Evolutionary conservation across 2,329 filamentous ascomycete genomes (phyloP).

Genomic region (Trichoderma sp.): DNA sequence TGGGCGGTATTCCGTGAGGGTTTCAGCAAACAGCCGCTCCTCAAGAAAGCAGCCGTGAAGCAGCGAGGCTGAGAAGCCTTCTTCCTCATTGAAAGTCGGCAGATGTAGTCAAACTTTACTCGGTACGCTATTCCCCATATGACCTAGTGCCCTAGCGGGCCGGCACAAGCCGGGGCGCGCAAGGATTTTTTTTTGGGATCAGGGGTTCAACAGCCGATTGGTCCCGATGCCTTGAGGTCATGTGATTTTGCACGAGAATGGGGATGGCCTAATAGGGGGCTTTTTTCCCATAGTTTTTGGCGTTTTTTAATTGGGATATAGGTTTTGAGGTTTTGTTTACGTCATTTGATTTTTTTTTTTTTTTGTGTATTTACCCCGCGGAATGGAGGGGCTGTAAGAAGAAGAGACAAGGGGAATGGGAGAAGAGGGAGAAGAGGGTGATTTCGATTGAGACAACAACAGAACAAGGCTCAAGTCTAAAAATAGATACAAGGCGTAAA

Average conservation of each 20-base stretch:
- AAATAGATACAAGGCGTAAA: neutral
- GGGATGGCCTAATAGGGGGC: neutral
- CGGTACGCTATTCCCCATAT: constrained; percentile 4
- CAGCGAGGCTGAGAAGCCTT: neutral
- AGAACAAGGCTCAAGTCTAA: neutral
- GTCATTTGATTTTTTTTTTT: neutral
- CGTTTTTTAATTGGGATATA: neutral
- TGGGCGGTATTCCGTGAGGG: too few relatives aligned
- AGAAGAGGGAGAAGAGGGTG: neutral
- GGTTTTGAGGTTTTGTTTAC: neutral
- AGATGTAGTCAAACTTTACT: constrained; percentile 28
- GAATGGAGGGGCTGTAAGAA: constrained; percentile 24
- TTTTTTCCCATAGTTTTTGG: neutral
- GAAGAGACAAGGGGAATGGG: neutral
- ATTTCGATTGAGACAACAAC: neutral
- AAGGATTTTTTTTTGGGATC: constrained; percentile 2
- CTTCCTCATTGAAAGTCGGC: neutral
- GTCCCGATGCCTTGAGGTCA: constrained; percentile 4
- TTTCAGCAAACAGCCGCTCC: too few relatives aligned
- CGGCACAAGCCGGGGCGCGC: constrained; percentile 28
- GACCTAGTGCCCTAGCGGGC: constrained; percentile 20
- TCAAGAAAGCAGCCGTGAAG: too few relatives aligned
- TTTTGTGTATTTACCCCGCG: constrained; percentile 17
- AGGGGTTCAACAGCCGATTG: constrained; percentile 28
- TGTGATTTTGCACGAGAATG: constrained; percentile 22